Conservation (phyloP, 1,284 basidiomycete species). For the Ceratobasidium theobromae region DNA sequence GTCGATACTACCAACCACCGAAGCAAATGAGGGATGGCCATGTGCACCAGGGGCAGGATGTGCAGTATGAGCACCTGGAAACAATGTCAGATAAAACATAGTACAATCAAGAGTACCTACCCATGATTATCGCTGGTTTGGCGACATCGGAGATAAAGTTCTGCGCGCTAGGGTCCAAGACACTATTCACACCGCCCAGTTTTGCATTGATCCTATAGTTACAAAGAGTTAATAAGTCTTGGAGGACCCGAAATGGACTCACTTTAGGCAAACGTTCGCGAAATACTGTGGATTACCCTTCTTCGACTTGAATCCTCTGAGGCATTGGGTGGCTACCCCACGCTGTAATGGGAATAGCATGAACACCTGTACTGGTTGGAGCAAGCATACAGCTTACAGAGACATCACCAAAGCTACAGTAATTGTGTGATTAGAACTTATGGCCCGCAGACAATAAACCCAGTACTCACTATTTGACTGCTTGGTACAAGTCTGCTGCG, state of each 20-base stretch:
- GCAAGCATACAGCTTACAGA: not conserved
- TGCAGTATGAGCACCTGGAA: constrained; percentile 73
- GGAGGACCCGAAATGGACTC: no score
- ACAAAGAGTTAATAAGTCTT: no score
- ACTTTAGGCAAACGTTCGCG: constrained; percentile 77
- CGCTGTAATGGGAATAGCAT: constrained; percentile 46
- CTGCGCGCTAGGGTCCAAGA: constrained; percentile 62
- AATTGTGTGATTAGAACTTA: not conserved
- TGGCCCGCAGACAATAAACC: not conserved
- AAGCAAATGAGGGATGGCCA: constrained; percentile 72
- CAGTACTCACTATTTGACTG: constrained; percentile 34
- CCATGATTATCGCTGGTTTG: constrained; percentile 74
- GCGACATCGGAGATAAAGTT: constrained; percentile 58
- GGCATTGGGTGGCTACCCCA: constrained; percentile 72
- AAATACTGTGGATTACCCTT: constrained; percentile 69
- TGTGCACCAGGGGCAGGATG: constrained; percentile 73
- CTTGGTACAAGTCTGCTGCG: constrained; percentile 33
- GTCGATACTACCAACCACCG: constrained; percentile 73
- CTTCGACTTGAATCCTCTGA: constrained; percentile 63
- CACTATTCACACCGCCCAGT: constrained; percentile 73
- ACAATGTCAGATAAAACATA: not conserved
- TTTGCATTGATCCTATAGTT: constrained; percentile 74
- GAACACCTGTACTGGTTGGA: not conserved
- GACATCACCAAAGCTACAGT: constrained; percentile 66
- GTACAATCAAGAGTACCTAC: constrained; percentile 43